Percentiles rank a stretch among this genome's conserved stretches.
Evolutionary conservation across 768 basidiomycete species (phyloP).

Genomic region (Pseudohyphozyma bogoriensis): DNA sequence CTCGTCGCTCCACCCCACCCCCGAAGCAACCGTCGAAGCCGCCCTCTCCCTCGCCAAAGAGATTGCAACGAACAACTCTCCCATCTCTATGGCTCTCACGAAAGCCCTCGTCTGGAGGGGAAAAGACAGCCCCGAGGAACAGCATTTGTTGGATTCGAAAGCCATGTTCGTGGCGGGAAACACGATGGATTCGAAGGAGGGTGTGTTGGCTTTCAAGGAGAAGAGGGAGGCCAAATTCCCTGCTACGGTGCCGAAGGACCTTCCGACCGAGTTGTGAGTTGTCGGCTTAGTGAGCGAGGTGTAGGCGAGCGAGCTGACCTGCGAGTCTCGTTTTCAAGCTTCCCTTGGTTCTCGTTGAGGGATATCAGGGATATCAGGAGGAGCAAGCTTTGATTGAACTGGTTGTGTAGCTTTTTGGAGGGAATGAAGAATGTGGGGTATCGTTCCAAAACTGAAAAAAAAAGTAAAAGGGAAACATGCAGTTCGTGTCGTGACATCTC

Average conservation of each 20-base stretch:
- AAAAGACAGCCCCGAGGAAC: background rate
- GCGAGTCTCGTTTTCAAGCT: too few relatives aligned
- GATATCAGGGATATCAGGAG: too few relatives aligned
- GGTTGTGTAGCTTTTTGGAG: too few relatives aligned
- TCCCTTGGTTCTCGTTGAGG: too few relatives aligned
- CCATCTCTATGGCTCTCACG: background rate
- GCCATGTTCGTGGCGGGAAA: background rate
- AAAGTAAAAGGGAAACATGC: too few relatives aligned
- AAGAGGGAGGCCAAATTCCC: background rate
- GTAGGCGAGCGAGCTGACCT: too few relatives aligned
- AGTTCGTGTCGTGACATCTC: too few relatives aligned
- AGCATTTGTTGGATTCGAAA: slow-evolving; percentile 3
- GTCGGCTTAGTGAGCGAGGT: too few relatives aligned
- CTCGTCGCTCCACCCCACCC: background rate
- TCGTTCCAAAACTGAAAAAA: too few relatives aligned
- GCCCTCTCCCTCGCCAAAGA: background rate
- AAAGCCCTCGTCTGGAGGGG: slow-evolving; percentile 2
- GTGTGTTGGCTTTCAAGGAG: background rate
- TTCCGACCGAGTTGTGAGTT: slow-evolving; percentile 3
- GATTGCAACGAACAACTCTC: background rate
- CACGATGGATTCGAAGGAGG: background rate
- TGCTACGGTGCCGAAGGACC: background rate
- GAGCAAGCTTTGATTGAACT: too few relatives aligned
- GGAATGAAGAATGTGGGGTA: too few relatives aligned
- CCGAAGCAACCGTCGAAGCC: background rate